Evolutionary conservation across 2,329 filamentous ascomycete species (phyloP).

Genomic region (Monilinia laxa): DNA sequence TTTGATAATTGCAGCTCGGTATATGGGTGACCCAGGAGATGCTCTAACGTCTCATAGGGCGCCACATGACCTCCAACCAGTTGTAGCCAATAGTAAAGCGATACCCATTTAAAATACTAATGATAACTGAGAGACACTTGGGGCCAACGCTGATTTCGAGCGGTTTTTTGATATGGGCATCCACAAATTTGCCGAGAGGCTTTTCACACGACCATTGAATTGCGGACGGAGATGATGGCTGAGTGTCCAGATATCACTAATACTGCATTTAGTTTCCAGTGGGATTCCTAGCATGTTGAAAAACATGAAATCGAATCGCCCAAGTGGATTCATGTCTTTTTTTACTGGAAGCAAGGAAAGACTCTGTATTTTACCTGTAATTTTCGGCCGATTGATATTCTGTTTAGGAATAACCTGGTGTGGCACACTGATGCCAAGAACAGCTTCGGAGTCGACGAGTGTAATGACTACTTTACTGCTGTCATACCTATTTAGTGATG

Average conservation of each 20-base stretch:
- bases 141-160: constrained; percentile 22
- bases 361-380: neutral
- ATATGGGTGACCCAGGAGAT: constrained; percentile 11
- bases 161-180: constrained; percentile 23
- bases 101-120: constrained; percentile 18
- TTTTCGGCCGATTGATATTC: neutral
- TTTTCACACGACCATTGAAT: constrained; percentile 20
- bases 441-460: neutral
- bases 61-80: constrained; percentile 8
- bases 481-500: neutral
- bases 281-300: constrained; percentile 15
- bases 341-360: constrained; percentile 21
- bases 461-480: neutral
- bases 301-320: constrained; percentile 21
- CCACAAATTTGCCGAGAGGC: constrained; percentile 16
- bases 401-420: constrained; percentile 14
- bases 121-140: constrained; percentile 21
- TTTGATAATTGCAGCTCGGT: constrained; percentile 21
- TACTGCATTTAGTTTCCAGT: constrained; percentile 24
- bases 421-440: constrained; percentile 19
- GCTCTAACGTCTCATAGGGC: constrained; percentile 12
- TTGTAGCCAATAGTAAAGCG: constrained; percentile 3
- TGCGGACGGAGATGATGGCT: constrained; percentile 20
- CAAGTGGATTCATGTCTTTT: constrained; percentile 18
- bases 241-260: constrained; percentile 23